Evolutionary conservation across 805 yeast species (phyloP), one percentile per base, ranked within the genome.

Genomic region (Yarrowia sp.): DNA sequence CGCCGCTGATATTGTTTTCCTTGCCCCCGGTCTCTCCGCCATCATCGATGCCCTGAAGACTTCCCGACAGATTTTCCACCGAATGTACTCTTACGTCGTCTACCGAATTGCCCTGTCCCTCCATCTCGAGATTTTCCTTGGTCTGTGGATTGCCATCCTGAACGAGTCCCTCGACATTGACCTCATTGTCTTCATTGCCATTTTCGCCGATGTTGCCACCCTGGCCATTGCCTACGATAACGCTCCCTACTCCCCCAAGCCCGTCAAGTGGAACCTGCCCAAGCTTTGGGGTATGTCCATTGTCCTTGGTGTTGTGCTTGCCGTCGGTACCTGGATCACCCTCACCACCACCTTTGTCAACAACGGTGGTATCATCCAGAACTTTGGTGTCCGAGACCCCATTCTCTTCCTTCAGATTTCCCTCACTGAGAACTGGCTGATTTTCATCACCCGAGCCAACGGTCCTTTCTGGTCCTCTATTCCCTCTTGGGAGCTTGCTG

Each of bases 381-480:
- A 90, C 87, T 91, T 89, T 79, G 97, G 97, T 86, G 83, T 92
- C 69, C 79, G 87, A 70, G 97, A 90, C 74, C 94, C 97, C 84
- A 87, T 91, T 73, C 80, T 90, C 80, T 90, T 90, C 87, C 84
- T 90, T 81, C 90, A 90, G 81, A 90, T 90, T 74, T 88, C 97
- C 64, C 84, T 90, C 76, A 90, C 97, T 77, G 97, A 90, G 83
- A 90, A 91, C 83, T 90, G 97, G 97, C 86, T 90, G 79, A 90
- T 90, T 82, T 90, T 90, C 88, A 82, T 91, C 75, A 90, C 97
- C 73, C 87, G 97, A 83, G 96, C 97, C 75, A 88, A 84, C 77
- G 97, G 97, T 82, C 97, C 97, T 74, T 91, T 91, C 94, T 91
- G 97, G 97, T 88, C 97, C 65, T 90, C 97, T 49, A 73, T 82